phyloP scores from a whole-genome alignment of 1,139 yeast genomes.

The Blastobotrys capitulatus region DNA sequence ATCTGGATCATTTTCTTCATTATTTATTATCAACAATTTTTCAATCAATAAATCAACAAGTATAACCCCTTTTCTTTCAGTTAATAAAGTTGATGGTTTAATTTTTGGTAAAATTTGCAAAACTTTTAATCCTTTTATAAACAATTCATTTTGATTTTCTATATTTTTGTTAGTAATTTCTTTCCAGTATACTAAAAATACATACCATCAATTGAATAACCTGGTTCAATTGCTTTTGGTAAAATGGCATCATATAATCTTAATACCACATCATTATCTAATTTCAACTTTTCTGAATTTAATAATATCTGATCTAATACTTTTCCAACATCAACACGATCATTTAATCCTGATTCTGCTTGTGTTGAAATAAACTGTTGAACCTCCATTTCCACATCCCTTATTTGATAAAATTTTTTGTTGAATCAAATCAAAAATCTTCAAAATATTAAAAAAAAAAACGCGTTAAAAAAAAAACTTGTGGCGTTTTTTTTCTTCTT shows the following conservation, averaged over 20 bases:
- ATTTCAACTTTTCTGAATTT: background rate
- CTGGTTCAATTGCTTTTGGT: conserved; percentile 3
- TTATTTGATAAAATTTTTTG: no score
- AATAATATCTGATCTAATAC: conserved; percentile 6
- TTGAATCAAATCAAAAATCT: no score
- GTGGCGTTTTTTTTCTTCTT: no score
- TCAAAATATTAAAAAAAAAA: no score
- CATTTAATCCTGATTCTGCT: conserved; percentile 3
- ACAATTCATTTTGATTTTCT: conserved; percentile 1
- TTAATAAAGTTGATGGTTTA: background rate
- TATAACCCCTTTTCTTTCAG: background rate
- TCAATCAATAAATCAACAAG: background rate
- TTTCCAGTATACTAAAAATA: background rate
- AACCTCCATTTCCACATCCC: background rate
- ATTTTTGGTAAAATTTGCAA: background rate
- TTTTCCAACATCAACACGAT: background rate
- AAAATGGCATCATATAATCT: conserved; percentile 3
- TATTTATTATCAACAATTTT: background rate
- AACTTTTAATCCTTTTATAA: conserved; percentile 3
- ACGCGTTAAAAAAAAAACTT: no score
- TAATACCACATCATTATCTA: conserved; percentile 2
- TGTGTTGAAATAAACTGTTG: conserved; percentile 9
- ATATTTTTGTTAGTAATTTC: background rate
- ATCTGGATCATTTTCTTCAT: background rate
- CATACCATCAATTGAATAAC: conserved; percentile 7